Percentiles rank a stretch among this genome's conserved stretches.
phyloP scores from a whole-genome alignment of 257 asterid genomes.

The Solanum verrucosum region DNA sequence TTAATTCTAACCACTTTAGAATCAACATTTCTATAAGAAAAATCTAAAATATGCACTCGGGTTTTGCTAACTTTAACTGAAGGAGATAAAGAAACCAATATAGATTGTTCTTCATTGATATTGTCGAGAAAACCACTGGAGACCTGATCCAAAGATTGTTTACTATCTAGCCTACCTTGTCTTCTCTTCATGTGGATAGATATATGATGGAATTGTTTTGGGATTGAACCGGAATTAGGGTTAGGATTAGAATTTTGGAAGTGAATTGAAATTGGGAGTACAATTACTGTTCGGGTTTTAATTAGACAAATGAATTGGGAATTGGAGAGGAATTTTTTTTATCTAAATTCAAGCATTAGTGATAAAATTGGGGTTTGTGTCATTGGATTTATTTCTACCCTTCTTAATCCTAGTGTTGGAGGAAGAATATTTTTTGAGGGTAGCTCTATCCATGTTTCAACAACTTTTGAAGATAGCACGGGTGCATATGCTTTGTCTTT shows the following conservation, averaged over 20 bases:
- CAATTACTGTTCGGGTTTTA: slow-evolving; percentile 12
- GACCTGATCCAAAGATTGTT: slow-evolving; percentile 20
- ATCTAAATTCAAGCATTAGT: slow-evolving; percentile 3
- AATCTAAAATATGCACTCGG: neutral
- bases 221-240: slow-evolving; percentile 7
- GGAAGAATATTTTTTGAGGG: slow-evolving; percentile 4
- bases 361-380: slow-evolving; percentile 42
- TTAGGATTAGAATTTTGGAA: slow-evolving; percentile 11
- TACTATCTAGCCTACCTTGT: slow-evolving; percentile 54
- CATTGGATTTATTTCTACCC: slow-evolving; percentile 8
- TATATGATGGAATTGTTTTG: slow-evolving; percentile 9
- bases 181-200: slow-evolving; percentile 52
- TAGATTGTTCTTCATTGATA: neutral
- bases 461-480: slow-evolving; percentile 6
- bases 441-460: slow-evolving; percentile 10
- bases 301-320: slow-evolving; percentile 28
- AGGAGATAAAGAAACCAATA: neutral
- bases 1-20: no score
- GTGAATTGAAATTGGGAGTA: slow-evolving; percentile 1
- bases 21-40: neutral
- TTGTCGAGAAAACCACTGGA: slow-evolving; percentile 4
- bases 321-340: slow-evolving; percentile 21
- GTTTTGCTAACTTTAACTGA: no score
- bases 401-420: slow-evolving; percentile 20
- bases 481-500: slow-evolving; percentile 32